A percentile compares a stretch with the other conserved stretches of the same genome.
These are phyloP conservation scores for Cryptomeria japonica DNA, from an alignment of 75 land plant genomes.

Conservation along the genomic window DNA sequence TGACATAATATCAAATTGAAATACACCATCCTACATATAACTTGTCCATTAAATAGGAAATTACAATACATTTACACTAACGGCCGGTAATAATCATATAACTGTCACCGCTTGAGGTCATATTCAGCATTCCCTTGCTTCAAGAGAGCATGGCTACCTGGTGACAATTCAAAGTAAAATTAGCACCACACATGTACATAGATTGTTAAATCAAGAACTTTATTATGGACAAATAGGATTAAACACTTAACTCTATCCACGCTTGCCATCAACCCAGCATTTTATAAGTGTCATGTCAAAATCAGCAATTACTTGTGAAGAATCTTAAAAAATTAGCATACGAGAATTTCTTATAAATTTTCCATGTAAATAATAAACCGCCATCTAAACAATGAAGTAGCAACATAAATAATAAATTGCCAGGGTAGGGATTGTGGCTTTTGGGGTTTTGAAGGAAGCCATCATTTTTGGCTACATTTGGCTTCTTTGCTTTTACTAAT, in stretches of 20 bases:
- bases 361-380: too few relatives aligned
- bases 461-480: too few relatives aligned
- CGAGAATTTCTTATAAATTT: not conserved
- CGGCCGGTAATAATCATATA: constrained; percentile 82
- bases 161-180: constrained; percentile 5
- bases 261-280: constrained; percentile 68
- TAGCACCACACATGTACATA: not conserved
- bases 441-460: too few relatives aligned
- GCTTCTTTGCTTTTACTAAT: constrained; percentile 42
- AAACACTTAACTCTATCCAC: constrained; percentile 76
- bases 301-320: constrained; percentile 84
- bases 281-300: constrained; percentile 85
- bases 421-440: too few relatives aligned
- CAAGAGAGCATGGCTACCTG: constrained; percentile 83
- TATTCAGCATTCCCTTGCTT: constrained; percentile 73
- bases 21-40: too few relatives aligned
- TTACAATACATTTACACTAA: too few relatives aligned
- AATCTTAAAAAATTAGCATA: not conserved
- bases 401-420: too few relatives aligned
- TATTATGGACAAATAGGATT: not conserved
- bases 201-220: not conserved
- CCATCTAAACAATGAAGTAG: too few relatives aligned
- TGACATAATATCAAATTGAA: too few relatives aligned
- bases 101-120: constrained; percentile 68
- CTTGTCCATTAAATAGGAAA: too few relatives aligned